Conservation (phyloP, 148 eudicot genomes). For the Nepenthes mirabilis region DNA sequence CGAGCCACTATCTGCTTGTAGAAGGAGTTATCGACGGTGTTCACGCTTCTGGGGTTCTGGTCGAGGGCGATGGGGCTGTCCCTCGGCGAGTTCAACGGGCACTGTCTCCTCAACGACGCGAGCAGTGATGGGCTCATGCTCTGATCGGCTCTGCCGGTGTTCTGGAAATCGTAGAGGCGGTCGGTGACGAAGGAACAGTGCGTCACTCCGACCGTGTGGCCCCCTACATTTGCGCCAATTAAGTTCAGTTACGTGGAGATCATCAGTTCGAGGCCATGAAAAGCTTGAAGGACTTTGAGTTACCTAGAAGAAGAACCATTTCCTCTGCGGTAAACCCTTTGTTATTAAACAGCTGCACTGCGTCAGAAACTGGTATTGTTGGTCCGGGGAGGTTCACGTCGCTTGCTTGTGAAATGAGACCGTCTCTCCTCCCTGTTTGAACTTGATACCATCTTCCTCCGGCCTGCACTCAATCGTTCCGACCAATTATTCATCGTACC, state of each 20-base stretch:
- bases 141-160: conserved; percentile 24
- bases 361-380: conserved; percentile 18
- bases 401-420: conserved; percentile 17
- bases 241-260: too few species aligned
- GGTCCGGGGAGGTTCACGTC: conserved; percentile 39
- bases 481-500: too few species aligned
- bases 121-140: conserved; percentile 19
- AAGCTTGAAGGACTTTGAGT: neutral
- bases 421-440: conserved; percentile 50
- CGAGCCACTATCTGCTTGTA: conserved; percentile 18
- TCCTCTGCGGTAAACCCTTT: conserved; percentile 25
- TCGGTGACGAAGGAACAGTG: conserved; percentile 27
- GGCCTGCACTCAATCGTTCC: conserved; percentile 10
- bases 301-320: conserved; percentile 37
- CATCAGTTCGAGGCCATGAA: too few species aligned
- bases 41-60: conserved; percentile 13
- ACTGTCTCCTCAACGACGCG: conserved; percentile 4
- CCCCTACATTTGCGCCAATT: conserved; percentile 18
- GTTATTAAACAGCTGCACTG: conserved; percentile 13
- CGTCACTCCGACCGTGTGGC: conserved; percentile 51
- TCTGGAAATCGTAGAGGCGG: conserved; percentile 37
- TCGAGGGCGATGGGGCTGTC: conserved; percentile 24
- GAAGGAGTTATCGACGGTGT: conserved; percentile 19
- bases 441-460: conserved; percentile 31
- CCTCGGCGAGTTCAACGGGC: conserved; percentile 19